phyloP scores from a whole-genome alignment of 2,329 filamentous ascomycete species.

The Tolypocladium ovalisporum region DNA sequence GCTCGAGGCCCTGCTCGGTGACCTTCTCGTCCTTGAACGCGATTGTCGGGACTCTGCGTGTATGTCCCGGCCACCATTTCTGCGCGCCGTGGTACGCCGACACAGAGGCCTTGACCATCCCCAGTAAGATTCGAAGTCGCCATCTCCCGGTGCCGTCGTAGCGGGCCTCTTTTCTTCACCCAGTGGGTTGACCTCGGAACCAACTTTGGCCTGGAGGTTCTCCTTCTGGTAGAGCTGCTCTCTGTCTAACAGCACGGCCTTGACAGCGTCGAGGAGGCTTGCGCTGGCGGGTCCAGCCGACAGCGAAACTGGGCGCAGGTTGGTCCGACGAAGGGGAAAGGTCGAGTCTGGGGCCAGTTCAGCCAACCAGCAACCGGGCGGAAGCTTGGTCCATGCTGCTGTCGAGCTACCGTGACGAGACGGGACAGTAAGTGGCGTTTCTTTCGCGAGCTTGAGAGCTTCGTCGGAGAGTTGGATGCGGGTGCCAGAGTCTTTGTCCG shows the following conservation, averaged over 20 bases:
- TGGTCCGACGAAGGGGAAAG: constrained; percentile 58
- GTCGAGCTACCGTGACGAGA: constrained; percentile 64
- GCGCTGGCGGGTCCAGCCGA: constrained; percentile 56
- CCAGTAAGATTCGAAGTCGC: constrained; percentile 68
- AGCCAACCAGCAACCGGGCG: constrained; percentile 70
- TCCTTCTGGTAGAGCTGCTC: constrained; percentile 54
- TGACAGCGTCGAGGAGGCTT: constrained; percentile 56
- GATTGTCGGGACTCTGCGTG: constrained; percentile 7
- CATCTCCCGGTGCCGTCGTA: constrained; percentile 52
- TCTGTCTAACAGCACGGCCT: constrained; percentile 57
- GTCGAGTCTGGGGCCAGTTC: constrained; percentile 68
- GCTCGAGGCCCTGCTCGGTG: constrained; percentile 16
- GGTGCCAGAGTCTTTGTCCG: constrained; percentile 10
- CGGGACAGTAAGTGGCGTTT: constrained; percentile 60
- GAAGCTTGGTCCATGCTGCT: constrained; percentile 70
- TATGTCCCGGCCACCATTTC: background rate
- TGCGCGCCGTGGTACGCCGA: constrained; percentile 53
- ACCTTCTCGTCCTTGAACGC: constrained; percentile 16
- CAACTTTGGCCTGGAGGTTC: constrained; percentile 34
- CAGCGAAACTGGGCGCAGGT: constrained; percentile 63
- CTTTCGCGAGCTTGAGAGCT: constrained; percentile 34
- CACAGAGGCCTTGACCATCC: constrained; percentile 79
- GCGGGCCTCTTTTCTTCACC: constrained; percentile 59
- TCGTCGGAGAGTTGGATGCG: constrained; percentile 10
- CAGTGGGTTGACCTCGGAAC: constrained; percentile 53